Conservation (phyloP, 2,329 filamentous ascomycete species). For the Arachnomyces sp. region DNA sequence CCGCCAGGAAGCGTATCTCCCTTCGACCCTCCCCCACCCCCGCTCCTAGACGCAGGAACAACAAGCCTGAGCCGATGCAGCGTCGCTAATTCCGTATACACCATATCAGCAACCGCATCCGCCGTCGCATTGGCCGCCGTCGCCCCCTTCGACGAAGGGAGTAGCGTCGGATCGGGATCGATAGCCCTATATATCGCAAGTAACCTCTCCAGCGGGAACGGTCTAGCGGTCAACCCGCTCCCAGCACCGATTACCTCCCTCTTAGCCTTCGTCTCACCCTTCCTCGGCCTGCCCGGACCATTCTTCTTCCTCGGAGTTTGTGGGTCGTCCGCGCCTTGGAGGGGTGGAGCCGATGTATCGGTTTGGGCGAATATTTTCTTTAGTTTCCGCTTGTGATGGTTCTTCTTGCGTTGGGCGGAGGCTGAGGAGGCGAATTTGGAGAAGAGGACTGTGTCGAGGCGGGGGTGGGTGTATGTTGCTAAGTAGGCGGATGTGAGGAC, state of each 20-base stretch:
- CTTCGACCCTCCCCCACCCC: constrained; percentile 20
- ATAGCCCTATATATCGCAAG: constrained; percentile 42
- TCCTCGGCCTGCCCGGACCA: too few relatives aligned
- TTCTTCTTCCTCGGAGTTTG: constrained; percentile 25
- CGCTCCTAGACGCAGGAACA: constrained; percentile 31
- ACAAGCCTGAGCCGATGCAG: constrained; percentile 38
- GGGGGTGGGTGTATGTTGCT: constrained; percentile 38
- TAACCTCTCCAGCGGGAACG: constrained; percentile 39
- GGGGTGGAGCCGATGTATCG: constrained; percentile 10
- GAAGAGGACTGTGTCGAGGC: constrained; percentile 42
- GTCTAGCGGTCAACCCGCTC: constrained; percentile 25
- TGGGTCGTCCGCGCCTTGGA: constrained; percentile 18
- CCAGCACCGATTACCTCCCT: too few relatives aligned
- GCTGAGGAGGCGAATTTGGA: constrained; percentile 40
- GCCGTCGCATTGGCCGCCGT: constrained; percentile 27
- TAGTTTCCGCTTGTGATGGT: constrained; percentile 30
- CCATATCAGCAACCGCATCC: constrained; percentile 32
- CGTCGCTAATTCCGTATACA: constrained; percentile 40
- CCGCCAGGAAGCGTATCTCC: constrained; percentile 13
- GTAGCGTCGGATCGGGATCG: constrained; percentile 32
- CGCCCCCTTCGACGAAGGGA: background rate
- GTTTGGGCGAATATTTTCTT: constrained; percentile 31
- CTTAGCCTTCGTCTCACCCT: too few relatives aligned
- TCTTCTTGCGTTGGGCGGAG: constrained; percentile 35
- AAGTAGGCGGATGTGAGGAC: constrained; percentile 41